Evolutionary conservation across 2,329 filamentous ascomycete genomes (phyloP), one percentile per base, ranked within the genome.

Genomic region (Clarireedia hainanense): DNA sequence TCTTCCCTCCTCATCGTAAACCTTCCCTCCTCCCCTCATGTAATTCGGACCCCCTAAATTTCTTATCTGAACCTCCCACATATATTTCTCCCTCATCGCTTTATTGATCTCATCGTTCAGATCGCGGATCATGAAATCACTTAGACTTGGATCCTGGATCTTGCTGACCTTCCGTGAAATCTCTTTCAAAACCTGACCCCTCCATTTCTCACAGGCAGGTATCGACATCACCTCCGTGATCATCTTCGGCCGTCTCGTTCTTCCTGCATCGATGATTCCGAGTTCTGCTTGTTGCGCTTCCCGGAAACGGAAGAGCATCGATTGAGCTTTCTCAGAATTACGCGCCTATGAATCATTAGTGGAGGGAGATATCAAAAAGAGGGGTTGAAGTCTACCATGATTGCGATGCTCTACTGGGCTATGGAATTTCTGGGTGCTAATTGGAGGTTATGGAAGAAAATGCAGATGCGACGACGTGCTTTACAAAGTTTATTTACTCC

Each of bases 41-140:
- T 97, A 99, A 73, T 97, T 97, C 30, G 94, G 94, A 2, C 94
- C 94, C n/a, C 94, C 94, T 24, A 97, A 72, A 67, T 95, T 95
- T 57, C 91, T 82, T 64, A 99, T 96, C 74, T 96, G 91, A 65
- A 94, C 83, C 77, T 99, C 94, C 94, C 94, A 99, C 81, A 95
- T 91, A 80, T 95, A 91, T 74, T 99, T 99, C 76, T 99, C 94
- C 61, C 91, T 85, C 89, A 99, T 96, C 60, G 96, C 80, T 75
- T 96, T 95, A 78, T 99, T 99, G 78, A 99, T 95, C 74, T 99
- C 94, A 72, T 99, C 94, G 75, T 99, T 99, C 69, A 99, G 78
- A 73, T 99, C 94, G 68, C 94, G 86, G 72, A 99, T 90, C 77
- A 97, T 94, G 76, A 88, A 97, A 78, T 99, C 94, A 73, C 84